Conservation (phyloP, 2,329 filamentous ascomycete genomes). For the Ilyonectria robusta region DNA sequence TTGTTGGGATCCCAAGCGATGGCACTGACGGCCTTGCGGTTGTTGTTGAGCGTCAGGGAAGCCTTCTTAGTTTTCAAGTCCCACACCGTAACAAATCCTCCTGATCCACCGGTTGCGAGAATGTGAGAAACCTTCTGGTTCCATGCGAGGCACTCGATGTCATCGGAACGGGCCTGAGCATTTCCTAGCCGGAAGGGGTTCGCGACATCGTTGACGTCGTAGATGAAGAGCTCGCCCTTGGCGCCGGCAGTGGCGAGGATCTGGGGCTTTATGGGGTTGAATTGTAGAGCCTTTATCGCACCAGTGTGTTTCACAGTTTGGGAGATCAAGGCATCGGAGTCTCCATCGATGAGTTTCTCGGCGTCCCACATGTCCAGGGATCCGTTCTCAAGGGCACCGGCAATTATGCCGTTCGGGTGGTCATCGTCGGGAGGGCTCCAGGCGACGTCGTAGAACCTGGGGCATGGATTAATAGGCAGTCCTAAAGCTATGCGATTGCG, state of each 20-base stretch:
- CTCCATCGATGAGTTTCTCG: slow-evolving; percentile 72
- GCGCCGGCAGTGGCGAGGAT: slow-evolving; percentile 92
- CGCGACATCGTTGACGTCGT: slow-evolving; percentile 90
- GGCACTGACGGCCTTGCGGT: slow-evolving; percentile 92
- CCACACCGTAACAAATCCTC: slow-evolving; percentile 98
- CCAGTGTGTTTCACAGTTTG: slow-evolving; percentile 92
- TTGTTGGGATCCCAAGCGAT: slow-evolving; percentile 98
- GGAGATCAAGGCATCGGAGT: slow-evolving; percentile 83
- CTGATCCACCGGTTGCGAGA: slow-evolving; percentile 91
- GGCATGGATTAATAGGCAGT: slow-evolving; percentile 33
- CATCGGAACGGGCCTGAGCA: slow-evolving; percentile 88
- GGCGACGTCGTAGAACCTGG: slow-evolving; percentile 95
- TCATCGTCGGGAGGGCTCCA: slow-evolving; percentile 89
- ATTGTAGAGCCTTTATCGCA: slow-evolving; percentile 93
- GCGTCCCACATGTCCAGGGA: slow-evolving; percentile 95
- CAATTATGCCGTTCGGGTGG: slow-evolving; percentile 89
- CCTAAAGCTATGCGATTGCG: slow-evolving; percentile 25
- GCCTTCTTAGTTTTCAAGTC: slow-evolving; percentile 98
- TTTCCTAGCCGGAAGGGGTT: slow-evolving; percentile 93
- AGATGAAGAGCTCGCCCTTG: slow-evolving; percentile 96
- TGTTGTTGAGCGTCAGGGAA: slow-evolving; percentile 95
- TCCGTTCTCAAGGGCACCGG: slow-evolving; percentile 94
- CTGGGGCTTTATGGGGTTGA: slow-evolving; percentile 93
- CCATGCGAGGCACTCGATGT: slow-evolving; percentile 97
- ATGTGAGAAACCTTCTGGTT: slow-evolving; percentile 99